phyloP scores from a whole-genome alignment of 2,329 filamentous ascomycete species.

The Pyricularia grisea region DNA sequence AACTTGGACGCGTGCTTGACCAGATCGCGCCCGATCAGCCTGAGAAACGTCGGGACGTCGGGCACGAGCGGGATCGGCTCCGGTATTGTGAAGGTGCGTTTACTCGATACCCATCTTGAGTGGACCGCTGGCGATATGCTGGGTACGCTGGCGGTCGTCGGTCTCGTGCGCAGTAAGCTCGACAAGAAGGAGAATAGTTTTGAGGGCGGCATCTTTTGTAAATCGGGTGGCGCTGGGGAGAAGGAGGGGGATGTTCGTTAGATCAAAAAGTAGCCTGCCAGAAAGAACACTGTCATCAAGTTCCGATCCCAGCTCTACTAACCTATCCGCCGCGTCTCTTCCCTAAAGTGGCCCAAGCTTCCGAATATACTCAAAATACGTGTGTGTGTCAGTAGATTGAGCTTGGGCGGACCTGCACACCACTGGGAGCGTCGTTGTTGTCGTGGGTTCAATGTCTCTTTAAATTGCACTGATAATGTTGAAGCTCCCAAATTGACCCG shows the following conservation, averaged over 20 bases:
- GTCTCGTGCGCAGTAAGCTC: neutral
- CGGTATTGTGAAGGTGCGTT: constrained; percentile 35
- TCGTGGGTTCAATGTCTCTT: neutral
- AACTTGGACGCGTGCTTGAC: constrained; percentile 79
- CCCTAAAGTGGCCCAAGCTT: neutral
- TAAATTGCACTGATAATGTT: neutral
- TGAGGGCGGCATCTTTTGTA: neutral
- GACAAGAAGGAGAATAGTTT: neutral
- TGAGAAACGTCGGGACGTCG: constrained; percentile 77
- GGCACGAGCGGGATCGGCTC: constrained; percentile 77
- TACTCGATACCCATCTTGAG: constrained; percentile 33
- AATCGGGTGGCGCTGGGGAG: neutral
- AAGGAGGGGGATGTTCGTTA: neutral
- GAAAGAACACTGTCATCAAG: neutral
- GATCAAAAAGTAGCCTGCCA: neutral
- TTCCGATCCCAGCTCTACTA: neutral
- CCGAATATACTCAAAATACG: neutral
- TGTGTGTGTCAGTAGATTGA: neutral
- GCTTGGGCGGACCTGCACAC: neutral
- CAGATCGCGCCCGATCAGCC: constrained; percentile 80
- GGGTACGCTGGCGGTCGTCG: constrained; percentile 14
- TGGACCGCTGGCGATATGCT: constrained; percentile 18
- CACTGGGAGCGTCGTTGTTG: neutral
- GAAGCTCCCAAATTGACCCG: neutral
- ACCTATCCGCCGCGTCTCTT: neutral